Evolutionary conservation across 2,329 filamentous ascomycete species (phyloP).

Genomic region (Exophiala spinifera): DNA sequence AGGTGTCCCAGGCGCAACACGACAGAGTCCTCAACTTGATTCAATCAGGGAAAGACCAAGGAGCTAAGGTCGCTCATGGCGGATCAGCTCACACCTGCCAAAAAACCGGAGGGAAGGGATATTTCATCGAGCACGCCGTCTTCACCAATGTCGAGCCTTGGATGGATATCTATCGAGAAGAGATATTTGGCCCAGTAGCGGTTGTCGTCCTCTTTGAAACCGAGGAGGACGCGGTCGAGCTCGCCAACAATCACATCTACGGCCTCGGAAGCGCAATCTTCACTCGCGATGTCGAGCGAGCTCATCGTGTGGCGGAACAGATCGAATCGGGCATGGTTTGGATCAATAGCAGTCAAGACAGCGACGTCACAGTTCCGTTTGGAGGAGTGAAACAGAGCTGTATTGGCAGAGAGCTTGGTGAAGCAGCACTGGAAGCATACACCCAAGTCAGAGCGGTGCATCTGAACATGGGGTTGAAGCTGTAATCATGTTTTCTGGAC

Average conservation of each 20-base stretch:
- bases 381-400: conserved; percentile 47
- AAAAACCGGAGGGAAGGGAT: conserved; percentile 38
- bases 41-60: conserved; percentile 41
- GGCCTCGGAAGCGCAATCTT: conserved; percentile 44
- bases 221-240: conserved; percentile 39
- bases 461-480: conserved; percentile 39
- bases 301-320: conserved; percentile 41
- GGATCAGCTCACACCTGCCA: conserved; percentile 35
- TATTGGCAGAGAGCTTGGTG: conserved; percentile 50
- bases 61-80: too few species aligned
- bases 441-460: conserved; percentile 41
- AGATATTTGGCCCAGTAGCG: conserved; percentile 45
- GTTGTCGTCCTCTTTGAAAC: conserved; percentile 40
- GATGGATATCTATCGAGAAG: conserved; percentile 42
- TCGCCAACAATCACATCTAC: conserved; percentile 42
- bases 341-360: conserved; percentile 45
- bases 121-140: conserved; percentile 41
- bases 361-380: conserved; percentile 41
- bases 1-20: conserved; percentile 45
- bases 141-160: conserved; percentile 36
- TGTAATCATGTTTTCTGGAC: too few species aligned
- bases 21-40: conserved; percentile 45
- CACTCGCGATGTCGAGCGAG: conserved; percentile 41
- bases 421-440: conserved; percentile 42
- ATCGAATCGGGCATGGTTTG: conserved; percentile 49